Evolutionary conservation across 2,329 filamentous ascomycete genomes (phyloP).

Genomic region (Cladosporium halotolerans): DNA sequence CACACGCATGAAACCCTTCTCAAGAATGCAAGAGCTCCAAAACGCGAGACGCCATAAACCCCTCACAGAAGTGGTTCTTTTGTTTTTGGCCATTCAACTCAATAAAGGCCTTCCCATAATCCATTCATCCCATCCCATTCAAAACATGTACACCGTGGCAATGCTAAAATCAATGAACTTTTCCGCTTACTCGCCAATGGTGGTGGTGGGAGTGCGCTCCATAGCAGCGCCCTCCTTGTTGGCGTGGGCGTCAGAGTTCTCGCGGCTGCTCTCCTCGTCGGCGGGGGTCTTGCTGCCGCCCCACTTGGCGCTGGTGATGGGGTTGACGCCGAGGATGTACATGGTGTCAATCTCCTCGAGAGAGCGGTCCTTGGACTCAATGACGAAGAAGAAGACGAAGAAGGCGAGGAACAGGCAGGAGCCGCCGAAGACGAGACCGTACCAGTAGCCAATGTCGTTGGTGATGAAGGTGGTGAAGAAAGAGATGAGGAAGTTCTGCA

Average conservation of each 20-base stretch:
- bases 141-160: constrained; percentile 9
- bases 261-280: constrained; percentile 19
- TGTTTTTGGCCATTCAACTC: constrained; percentile 1
- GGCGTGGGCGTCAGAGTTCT: constrained; percentile 11
- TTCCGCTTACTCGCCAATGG: not conserved
- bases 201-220: constrained; percentile 2
- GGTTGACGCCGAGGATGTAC: constrained; percentile 32
- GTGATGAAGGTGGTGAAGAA: constrained; percentile 37
- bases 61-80: not conserved
- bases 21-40: no score
- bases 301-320: constrained; percentile 30
- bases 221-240: not conserved
- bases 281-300: constrained; percentile 26
- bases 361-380: constrained; percentile 32
- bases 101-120: not conserved
- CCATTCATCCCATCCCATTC: not conserved
- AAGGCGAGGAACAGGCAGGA: constrained; percentile 30
- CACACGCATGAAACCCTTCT: not conserved
- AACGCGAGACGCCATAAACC: no score
- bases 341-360: constrained; percentile 38
- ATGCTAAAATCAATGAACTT: constrained; percentile 1
- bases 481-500: constrained; percentile 26
- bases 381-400: constrained; percentile 36
- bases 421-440: constrained; percentile 35
- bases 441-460: constrained; percentile 33